Percentiles rank a stretch among this genome's conserved stretches.
Conservation (phyloP, 352 stramenopile genomes). For the Globisporangium alternatum region DNA sequence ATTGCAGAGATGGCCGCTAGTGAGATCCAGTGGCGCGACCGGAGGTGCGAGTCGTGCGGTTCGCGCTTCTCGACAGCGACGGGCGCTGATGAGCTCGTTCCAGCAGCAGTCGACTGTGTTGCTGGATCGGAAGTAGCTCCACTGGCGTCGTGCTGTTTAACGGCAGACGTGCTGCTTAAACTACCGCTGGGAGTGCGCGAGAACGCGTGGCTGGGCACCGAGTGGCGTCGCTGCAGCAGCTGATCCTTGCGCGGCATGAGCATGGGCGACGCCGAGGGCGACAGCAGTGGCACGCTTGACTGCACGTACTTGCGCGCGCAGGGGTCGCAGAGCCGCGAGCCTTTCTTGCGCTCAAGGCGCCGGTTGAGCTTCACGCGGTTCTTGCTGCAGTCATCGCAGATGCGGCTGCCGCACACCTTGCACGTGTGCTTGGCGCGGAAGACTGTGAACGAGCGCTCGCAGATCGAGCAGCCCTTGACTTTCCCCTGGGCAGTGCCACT, state of each 20-base stretch:
- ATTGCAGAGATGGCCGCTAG: slow-evolving; percentile 28
- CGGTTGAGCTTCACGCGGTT: slow-evolving; percentile 74
- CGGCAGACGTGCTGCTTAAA: not conserved
- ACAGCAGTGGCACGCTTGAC: slow-evolving; percentile 26
- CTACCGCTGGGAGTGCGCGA: not conserved
- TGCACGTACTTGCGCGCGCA: slow-evolving; percentile 66
- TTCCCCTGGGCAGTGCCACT: slow-evolving; percentile 6
- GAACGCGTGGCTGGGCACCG: slow-evolving; percentile 15
- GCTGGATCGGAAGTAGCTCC: not conserved
- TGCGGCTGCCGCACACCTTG: slow-evolving; percentile 62
- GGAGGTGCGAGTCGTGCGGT: slow-evolving; percentile 41
- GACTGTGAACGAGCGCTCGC: slow-evolving; percentile 71
- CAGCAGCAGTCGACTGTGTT: not conserved
- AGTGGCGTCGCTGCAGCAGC: slow-evolving; percentile 16
- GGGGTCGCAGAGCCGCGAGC: slow-evolving; percentile 66
- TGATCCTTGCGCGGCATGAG: slow-evolving; percentile 20
- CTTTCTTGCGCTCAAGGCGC: slow-evolving; percentile 62
- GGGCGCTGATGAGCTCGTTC: not conserved
- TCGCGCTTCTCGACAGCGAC: not conserved
- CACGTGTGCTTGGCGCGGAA: slow-evolving; percentile 83
- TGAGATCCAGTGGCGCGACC: slow-evolving; percentile 51
- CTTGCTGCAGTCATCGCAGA: slow-evolving; percentile 85
- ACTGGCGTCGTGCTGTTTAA: not conserved
- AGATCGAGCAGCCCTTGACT: slow-evolving; percentile 49
- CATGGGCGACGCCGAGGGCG: slow-evolving; percentile 25